A percentile compares a stretch with the other conserved stretches of the same genome.
Conservation (phyloP, 1,139 yeast species). For the Nakaseomyces nivariensis region DNA sequence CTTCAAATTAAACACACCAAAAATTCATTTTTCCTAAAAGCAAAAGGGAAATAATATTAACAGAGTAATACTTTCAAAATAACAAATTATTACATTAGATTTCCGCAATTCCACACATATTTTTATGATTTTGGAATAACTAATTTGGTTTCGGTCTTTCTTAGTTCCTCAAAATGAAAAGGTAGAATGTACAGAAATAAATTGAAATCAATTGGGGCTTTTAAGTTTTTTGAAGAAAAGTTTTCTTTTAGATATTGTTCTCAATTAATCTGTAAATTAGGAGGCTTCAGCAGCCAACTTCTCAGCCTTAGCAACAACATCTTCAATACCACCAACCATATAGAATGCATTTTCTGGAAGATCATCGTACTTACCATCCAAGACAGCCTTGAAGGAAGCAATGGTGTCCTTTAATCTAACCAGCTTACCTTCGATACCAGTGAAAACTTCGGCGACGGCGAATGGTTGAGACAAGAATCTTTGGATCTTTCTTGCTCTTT, state of each 20-base stretch:
- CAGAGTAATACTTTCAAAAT: neutral
- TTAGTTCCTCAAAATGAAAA: neutral
- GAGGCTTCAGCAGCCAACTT: slow-evolving; percentile 92
- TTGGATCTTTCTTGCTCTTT: slow-evolving; percentile 99
- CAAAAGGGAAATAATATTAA: neutral
- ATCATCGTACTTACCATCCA: slow-evolving; percentile 97
- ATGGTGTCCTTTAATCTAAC: slow-evolving; percentile 95
- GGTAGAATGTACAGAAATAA: neutral
- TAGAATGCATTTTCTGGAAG: slow-evolving; percentile 99
- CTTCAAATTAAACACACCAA: neutral
- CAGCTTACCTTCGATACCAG: slow-evolving; percentile 97
- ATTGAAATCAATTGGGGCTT: neutral
- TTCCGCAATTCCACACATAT: neutral
- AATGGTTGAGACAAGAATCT: slow-evolving; percentile 99
- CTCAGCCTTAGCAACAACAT: slow-evolving; percentile 96
- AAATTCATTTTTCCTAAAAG: neutral
- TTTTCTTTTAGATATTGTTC: neutral
- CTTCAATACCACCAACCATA: slow-evolving; percentile 99
- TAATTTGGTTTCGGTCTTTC: too few species aligned
- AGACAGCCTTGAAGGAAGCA: slow-evolving; percentile 89
- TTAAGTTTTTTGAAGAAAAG: neutral
- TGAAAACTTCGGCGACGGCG: slow-evolving; percentile 99
- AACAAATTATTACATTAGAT: neutral
- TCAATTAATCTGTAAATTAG: slow-evolving; percentile 30
- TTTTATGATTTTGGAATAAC: too few species aligned